Percentiles rank a stretch among this genome's conserved stretches.
Conservation (phyloP, 495 filamentous ascomycete genomes). For the Amniculicola lignicola region DNA sequence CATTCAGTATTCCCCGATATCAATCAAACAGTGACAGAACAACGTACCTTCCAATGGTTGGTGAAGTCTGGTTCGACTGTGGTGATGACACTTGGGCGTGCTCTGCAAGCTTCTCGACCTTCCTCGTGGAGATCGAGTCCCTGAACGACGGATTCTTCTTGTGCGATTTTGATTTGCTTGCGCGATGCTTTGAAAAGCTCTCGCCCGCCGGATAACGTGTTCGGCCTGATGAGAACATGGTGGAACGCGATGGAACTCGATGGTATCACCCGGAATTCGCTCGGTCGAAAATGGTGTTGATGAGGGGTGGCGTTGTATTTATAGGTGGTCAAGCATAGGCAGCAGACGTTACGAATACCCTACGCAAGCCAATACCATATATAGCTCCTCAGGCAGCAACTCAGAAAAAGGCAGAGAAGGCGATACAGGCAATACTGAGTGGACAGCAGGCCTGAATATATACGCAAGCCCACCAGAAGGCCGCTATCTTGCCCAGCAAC, state of each 20-base stretch:
- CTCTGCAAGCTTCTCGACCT: slow-evolving; percentile 33
- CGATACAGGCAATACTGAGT: slow-evolving; percentile 5
- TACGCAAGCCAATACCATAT: slow-evolving; percentile 17
- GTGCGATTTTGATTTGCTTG: slow-evolving; percentile 40
- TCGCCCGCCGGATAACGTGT: slow-evolving; percentile 38
- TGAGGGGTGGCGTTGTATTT: slow-evolving; percentile 22
- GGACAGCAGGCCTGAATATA: slow-evolving; percentile 9
- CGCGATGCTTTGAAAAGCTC: slow-evolving; percentile 43
- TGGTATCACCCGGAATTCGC: neutral
- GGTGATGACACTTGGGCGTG: slow-evolving; percentile 27
- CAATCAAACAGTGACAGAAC: neutral
- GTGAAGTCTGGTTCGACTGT: slow-evolving; percentile 29
- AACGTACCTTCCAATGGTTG: slow-evolving; percentile 34
- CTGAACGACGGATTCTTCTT: slow-evolving; percentile 43
- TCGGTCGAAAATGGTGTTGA: neutral
- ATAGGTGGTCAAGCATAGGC: slow-evolving; percentile 20
- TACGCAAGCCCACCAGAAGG: slow-evolving; percentile 17
- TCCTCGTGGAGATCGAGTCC: slow-evolving; percentile 25
- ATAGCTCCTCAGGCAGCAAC: slow-evolving; percentile 25
- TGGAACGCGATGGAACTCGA: slow-evolving; percentile 36
- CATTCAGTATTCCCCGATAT: neutral
- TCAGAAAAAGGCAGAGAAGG: slow-evolving; percentile 9
- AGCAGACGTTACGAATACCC: slow-evolving; percentile 11
- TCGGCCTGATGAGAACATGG: slow-evolving; percentile 40
- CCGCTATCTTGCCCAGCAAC: slow-evolving; percentile 26